Evolutionary conservation across 352 stramenopile genomes (phyloP).

Genomic region (Detonula confervacea): DNA sequence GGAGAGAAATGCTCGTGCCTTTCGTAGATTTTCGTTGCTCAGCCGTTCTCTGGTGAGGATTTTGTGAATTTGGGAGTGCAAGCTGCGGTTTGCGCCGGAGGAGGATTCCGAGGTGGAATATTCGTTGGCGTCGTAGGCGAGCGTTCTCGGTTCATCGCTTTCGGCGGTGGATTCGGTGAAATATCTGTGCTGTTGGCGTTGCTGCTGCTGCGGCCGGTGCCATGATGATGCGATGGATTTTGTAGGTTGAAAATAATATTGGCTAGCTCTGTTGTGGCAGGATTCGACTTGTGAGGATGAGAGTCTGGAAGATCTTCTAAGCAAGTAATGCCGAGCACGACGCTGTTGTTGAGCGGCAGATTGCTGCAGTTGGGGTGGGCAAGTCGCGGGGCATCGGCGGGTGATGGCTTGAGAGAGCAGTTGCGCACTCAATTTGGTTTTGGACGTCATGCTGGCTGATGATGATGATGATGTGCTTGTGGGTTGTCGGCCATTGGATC

Average conservation of each 20-base stretch:
- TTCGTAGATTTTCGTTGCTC: constrained; percentile 18
- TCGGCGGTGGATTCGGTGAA: background rate
- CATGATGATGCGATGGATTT: constrained; percentile 25
- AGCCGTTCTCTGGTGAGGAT: constrained; percentile 28
- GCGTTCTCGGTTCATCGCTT: too few relatives aligned
- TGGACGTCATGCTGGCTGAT: constrained; percentile 1
- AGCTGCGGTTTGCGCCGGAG: background rate
- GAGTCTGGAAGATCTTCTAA: too few relatives aligned
- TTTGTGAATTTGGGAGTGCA: constrained; percentile 36
- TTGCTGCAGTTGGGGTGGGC: background rate
- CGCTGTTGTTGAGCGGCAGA: too few relatives aligned
- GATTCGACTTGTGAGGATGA: too few relatives aligned
- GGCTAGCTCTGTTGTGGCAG: background rate
- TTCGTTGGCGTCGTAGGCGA: too few relatives aligned
- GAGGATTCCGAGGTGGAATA: too few relatives aligned
- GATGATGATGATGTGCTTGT: too few relatives aligned
- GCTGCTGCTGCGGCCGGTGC: background rate
- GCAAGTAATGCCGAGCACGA: too few relatives aligned
- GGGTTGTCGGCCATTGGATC: background rate
- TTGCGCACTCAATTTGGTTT: constrained; percentile 3
- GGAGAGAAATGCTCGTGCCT: constrained; percentile 39
- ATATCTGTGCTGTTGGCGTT: constrained; percentile 6
- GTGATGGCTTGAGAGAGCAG: background rate
- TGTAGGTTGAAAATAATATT: background rate
- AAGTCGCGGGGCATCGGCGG: background rate